Percentiles rank a stretch among this genome's conserved stretches.
These are phyloP conservation scores for Solanum chaucha DNA, from an alignment of 257 asterid genomes.

Conservation along the genomic window DNA sequence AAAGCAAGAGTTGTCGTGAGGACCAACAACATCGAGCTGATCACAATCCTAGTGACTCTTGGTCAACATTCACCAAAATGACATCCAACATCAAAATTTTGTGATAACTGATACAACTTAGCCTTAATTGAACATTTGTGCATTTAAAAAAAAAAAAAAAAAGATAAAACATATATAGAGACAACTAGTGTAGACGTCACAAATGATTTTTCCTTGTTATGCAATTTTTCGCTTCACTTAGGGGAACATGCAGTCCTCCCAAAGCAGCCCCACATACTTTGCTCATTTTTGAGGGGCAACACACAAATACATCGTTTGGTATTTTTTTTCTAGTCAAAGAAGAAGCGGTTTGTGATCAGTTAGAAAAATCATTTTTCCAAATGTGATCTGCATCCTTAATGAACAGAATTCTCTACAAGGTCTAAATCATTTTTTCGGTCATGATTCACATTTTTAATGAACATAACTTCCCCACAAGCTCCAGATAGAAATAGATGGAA, in stretches of 20 bases:
- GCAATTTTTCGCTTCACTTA: neutral
- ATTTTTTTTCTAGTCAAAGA: neutral
- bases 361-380: neutral
- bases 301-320: neutral
- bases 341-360: neutral
- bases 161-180: neutral
- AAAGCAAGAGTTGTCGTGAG: neutral
- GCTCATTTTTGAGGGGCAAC: neutral
- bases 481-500: neutral
- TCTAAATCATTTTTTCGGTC: neutral
- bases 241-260: neutral
- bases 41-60: neutral
- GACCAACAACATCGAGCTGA: neutral
- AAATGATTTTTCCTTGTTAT: neutral
- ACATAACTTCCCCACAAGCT: neutral
- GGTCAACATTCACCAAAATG: neutral
- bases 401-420: no score
- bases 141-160: neutral
- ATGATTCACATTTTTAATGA: neutral
- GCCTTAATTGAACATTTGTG: neutral
- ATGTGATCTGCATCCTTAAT: neutral
- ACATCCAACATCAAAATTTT: neutral
- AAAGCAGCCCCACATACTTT: neutral
- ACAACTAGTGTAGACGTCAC: neutral
- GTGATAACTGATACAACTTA: neutral